Evolutionary conservation across 2,329 filamentous ascomycete genomes (phyloP), one percentile per base, ranked within the genome.

Genomic region (Chalaropsis ovoidea): DNA sequence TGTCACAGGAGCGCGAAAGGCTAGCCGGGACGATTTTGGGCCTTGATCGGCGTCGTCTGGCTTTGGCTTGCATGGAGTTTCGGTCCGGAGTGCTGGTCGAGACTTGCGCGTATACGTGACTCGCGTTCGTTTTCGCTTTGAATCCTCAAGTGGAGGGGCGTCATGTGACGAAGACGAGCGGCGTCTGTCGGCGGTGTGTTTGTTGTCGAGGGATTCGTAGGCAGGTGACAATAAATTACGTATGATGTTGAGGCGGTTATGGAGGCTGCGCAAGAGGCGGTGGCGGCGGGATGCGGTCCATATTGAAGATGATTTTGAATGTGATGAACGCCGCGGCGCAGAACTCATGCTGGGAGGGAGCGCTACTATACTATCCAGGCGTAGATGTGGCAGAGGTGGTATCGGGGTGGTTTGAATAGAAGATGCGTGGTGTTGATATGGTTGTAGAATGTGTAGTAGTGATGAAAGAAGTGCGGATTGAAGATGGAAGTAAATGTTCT

Each of bases 211-310:
- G 17, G 42, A 31, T 42, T 27, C 49, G 62, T 4, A 31, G 4
- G 22, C 24, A 39, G n/a, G 45, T 7, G 39, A 19, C n/a, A 65
- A 56, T 10, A 67, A 24, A 5, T 19, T 22, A 39, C 66, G 66
- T 8, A 67, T 63, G 19, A 24, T 27, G 15, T 62, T 65, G 7
- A 67, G n/a, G 31, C 60, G 63, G 35, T 52, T 67, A 45, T 63
- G 47, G 22, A 67, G 63, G 19, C 45, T 52, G 27, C 66, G 66
- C 5, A 67, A 41, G 27, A 67, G 41, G 31, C 66, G 63, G 43
- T 67, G 60, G 8, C 66, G 66, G 13, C 66, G 63, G 42, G 66
- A 67, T 7, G 61, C 63, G 22, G 63, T 67, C 66, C 66, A 67
- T 42, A 61, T 60, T 35, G 47, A 52, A 24, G 35, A 17, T n/a